phyloP scores from a whole-genome alignment of 2,329 filamentous ascomycete genomes.

The Botrytis fabae region DNA sequence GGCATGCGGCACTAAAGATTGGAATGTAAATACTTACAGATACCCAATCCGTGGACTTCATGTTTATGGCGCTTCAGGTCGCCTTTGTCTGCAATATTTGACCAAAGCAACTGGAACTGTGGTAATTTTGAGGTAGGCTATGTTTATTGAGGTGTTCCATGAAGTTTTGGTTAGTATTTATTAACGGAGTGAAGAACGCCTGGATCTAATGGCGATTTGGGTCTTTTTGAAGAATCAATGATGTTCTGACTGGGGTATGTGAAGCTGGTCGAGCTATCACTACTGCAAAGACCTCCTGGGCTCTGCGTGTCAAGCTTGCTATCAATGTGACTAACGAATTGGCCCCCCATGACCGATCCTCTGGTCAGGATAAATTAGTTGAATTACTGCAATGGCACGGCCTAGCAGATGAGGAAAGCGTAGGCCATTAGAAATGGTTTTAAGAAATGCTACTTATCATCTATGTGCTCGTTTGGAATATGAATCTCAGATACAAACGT shows the following conservation, averaged over 20 bases:
- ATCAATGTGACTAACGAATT: not conserved
- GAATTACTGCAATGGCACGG: not conserved
- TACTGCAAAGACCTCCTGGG: not conserved
- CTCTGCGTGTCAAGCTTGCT: not conserved
- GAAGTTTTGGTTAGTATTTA: not conserved
- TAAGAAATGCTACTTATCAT: too few species aligned
- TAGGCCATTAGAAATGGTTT: too few species aligned
- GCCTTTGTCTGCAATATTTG: not conserved
- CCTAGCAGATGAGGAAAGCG: too few species aligned
- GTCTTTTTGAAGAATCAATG: not conserved
- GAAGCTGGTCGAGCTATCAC: not conserved
- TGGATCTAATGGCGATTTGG: too few species aligned
- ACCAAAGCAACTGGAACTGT: not conserved
- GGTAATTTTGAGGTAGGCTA: not conserved
- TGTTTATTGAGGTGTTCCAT: not conserved
- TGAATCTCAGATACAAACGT: not conserved
- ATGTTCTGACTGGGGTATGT: not conserved
- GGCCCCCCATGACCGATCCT: not conserved
- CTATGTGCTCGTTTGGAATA: not conserved
- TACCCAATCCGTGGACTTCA: not conserved
- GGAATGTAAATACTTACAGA: not conserved
- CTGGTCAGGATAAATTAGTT: not conserved
- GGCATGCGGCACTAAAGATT: too few species aligned
- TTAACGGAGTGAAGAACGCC: too few species aligned
- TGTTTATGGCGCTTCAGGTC: not conserved